Percentiles rank a stretch among this genome's conserved stretches.
Conservation (phyloP, 441 rosid genomes). For the Melianthus villosus region DNA sequence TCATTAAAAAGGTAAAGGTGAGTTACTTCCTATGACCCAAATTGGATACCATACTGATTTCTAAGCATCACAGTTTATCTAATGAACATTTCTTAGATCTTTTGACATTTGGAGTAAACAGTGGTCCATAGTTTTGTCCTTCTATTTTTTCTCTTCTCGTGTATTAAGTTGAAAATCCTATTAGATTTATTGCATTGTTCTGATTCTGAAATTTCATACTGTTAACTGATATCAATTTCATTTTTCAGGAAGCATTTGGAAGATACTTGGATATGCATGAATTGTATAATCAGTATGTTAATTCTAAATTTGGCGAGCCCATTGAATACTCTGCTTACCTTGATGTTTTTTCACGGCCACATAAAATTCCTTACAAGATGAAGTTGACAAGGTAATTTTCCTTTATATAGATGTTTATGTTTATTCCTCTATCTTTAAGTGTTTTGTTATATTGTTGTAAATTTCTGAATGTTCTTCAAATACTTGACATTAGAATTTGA, state of each 20-base stretch:
- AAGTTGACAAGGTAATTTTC: constrained; percentile 49
- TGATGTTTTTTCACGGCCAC: constrained; percentile 51
- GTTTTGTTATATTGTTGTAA: not conserved
- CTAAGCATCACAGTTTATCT: no score
- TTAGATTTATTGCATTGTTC: not conserved
- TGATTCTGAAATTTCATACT: not conserved
- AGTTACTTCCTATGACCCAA: no score
- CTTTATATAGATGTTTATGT: not conserved
- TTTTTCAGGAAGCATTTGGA: constrained; percentile 68
- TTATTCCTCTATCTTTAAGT: not conserved
- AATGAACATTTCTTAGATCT: no score
- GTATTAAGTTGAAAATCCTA: no score
- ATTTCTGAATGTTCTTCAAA: not conserved
- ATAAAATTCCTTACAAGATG: constrained; percentile 35
- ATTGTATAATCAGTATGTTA: constrained; percentile 62
- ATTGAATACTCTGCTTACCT: constrained; percentile 81
- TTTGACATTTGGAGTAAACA: no score
- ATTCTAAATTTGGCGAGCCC: constrained; percentile 72
- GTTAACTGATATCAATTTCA: constrained; percentile 6
- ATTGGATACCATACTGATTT: no score
- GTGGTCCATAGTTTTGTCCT: no score
- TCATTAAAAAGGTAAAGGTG: no score
- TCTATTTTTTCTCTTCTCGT: no score
- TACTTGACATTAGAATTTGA: constrained; percentile 2
- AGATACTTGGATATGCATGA: constrained; percentile 85